A percentile compares a stretch with the other conserved stretches of the same genome.
Conservation (phyloP, 352 stramenopile species). For the Phytophthora meadii region DNA sequence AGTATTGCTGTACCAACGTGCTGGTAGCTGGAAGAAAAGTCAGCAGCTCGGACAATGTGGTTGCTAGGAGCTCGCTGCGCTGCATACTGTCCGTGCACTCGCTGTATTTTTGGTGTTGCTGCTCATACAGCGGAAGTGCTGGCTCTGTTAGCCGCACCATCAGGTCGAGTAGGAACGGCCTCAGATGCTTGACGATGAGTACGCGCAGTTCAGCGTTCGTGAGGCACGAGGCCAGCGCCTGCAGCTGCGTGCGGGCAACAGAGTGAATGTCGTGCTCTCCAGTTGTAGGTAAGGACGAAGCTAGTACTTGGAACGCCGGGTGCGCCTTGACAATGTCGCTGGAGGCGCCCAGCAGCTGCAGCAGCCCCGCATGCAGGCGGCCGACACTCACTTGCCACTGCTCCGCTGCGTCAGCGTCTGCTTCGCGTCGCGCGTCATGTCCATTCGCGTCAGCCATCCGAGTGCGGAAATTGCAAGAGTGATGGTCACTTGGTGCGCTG, state of each 20-base stretch:
- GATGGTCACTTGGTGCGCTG: conserved; percentile 16
- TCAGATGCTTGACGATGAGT: conserved; percentile 63
- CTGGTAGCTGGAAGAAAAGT: conserved; percentile 59
- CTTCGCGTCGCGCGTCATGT: conserved; percentile 10
- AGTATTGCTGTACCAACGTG: conserved; percentile 69
- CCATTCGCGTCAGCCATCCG: conserved; percentile 26
- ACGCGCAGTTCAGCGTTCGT: conserved; percentile 52
- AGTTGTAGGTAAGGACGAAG: conserved; percentile 12
- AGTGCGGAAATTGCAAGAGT: conserved; percentile 9
- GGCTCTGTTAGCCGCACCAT: conserved; percentile 69
- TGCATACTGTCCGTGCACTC: conserved; percentile 59
- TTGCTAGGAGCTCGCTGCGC: conserved; percentile 59
- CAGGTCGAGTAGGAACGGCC: conserved; percentile 78
- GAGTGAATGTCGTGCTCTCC: conserved; percentile 26
- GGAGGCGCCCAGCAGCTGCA: conserved; percentile 18
- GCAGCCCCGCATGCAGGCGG: conserved; percentile 24
- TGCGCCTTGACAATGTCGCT: conserved; percentile 27
- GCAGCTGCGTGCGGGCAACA: conserved; percentile 41
- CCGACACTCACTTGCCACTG: conserved; percentile 36
- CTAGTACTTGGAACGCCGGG: conserved; percentile 42
- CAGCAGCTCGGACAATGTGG: conserved; percentile 64
- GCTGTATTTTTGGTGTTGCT: conserved; percentile 5
- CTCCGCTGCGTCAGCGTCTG: conserved; percentile 21
- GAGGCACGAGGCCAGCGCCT: conserved; percentile 65
- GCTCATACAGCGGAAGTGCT: conserved; percentile 53